These are phyloP conservation scores for Corynespora cassiicola DNA, from an alignment of 2,329 filamentous ascomycete genomes.

Conservation along the genomic window DNA sequence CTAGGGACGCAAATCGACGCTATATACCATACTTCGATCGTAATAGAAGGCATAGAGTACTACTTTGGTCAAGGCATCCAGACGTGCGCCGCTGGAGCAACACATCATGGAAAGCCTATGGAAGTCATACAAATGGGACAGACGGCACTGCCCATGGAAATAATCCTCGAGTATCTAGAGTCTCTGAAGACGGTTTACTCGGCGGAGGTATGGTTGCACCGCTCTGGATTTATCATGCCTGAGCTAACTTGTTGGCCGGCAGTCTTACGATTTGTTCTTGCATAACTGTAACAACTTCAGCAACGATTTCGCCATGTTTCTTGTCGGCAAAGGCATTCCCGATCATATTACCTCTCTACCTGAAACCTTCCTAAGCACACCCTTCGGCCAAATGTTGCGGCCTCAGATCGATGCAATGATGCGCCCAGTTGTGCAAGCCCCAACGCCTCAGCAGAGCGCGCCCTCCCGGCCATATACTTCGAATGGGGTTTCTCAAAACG, in stretches of 20 bases:
- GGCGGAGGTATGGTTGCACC: slow-evolving; percentile 68
- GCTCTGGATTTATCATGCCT: not conserved
- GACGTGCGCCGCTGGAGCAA: slow-evolving; percentile 78
- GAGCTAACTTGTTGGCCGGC: not conserved
- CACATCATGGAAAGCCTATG: slow-evolving; percentile 86
- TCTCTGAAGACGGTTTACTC: slow-evolving; percentile 85
- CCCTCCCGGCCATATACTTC: slow-evolving; percentile 16
- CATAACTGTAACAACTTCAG: slow-evolving; percentile 99
- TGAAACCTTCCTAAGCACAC: slow-evolving; percentile 81
- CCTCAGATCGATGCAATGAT: slow-evolving; percentile 74
- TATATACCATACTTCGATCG: slow-evolving; percentile 92
- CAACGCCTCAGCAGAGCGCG: slow-evolving; percentile 45
- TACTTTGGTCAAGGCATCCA: slow-evolving; percentile 90
- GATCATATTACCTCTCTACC: slow-evolving; percentile 86
- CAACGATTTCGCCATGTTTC: slow-evolving; percentile 88
- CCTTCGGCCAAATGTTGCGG: slow-evolving; percentile 86
- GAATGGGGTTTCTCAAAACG: slow-evolving; percentile 13
- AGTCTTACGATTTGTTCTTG: slow-evolving; percentile 83
- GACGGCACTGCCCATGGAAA: slow-evolving; percentile 79
- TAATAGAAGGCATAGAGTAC: slow-evolving; percentile 85
- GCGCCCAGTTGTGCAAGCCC: slow-evolving; percentile 67
- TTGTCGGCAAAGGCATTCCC: slow-evolving; percentile 88
- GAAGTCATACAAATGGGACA: slow-evolving; percentile 76
- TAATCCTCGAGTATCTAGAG: slow-evolving; percentile 86
- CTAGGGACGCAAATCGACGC: slow-evolving; percentile 81